A percentile compares a stretch with the other conserved stretches of the same genome.
Conservation (phyloP, 805 yeast genomes). For the Candida suzukii region DNA sequence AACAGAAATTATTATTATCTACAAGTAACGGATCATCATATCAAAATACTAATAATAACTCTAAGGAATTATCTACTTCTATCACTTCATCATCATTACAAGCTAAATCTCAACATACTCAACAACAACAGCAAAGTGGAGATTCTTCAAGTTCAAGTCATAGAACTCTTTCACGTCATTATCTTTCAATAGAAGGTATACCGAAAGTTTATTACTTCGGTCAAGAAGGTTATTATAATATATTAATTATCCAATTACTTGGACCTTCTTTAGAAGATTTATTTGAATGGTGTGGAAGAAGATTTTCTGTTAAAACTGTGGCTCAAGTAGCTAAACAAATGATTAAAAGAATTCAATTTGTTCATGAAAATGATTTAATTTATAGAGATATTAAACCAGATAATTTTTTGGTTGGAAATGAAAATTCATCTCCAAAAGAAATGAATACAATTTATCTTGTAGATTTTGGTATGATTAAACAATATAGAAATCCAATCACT, state of each 20-base stretch:
- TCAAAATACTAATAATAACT: neutral
- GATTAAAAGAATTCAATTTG: conserved; percentile 64
- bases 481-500: conserved; percentile 72
- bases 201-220: conserved; percentile 85
- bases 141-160: neutral
- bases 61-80: neutral
- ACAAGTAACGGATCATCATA: conserved; percentile 1
- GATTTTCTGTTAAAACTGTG: conserved; percentile 64
- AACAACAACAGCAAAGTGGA: neutral
- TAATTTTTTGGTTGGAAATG: conserved; percentile 63
- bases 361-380: conserved; percentile 70
- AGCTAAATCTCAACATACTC: neutral
- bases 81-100: neutral
- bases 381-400: conserved; percentile 83
- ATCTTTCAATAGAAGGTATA: conserved; percentile 43
- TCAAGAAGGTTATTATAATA: conserved; percentile 77
- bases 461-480: conserved; percentile 86
- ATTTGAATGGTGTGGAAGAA: conserved; percentile 84
- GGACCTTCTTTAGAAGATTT: conserved; percentile 84
- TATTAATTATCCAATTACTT: conserved; percentile 65
- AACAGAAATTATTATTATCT: neutral
- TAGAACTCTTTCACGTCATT: conserved; percentile 8
- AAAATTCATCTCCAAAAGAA: conserved; percentile 38
- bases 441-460: conserved; percentile 65
- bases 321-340: conserved; percentile 72